Evolutionary conservation across 2,329 filamentous ascomycete species (phyloP), one percentile per base, ranked within the genome.

Genomic region (Phyllosticta capitalensis): DNA sequence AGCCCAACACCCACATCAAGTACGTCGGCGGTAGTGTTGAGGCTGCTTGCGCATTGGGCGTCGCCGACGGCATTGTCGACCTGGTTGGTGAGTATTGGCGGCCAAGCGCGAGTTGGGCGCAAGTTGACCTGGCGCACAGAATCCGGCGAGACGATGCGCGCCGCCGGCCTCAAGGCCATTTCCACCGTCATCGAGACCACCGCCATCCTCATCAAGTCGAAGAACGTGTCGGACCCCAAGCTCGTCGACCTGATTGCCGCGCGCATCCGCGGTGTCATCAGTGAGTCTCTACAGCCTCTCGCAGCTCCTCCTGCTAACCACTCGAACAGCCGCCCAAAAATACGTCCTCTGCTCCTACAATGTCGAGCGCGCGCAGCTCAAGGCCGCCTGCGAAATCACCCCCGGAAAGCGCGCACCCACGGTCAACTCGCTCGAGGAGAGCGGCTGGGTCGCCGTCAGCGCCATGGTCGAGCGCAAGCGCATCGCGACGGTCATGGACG

Each of bases 261-360:
- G 10, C 86, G 94, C 68, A 96, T 99, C 69, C 83, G 84, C 61
- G 94, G 94, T 73, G 92, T 99, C 64, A 97, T 99, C 70, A 92
- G 83, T 85, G 75, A 68, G 80, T 72, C 19, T 54, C 54, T n/a
- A 60, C 55, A 22, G 7, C 24, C 19, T 30, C 26, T 50, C 45
- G 12, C 61, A 67, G 62, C 66, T 55, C 52, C 20, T 67, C 14
- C 12, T 14, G 10, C 64, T 68, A 62, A 69, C 52, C 38, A 17
- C 12, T 6, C 6, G 48, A 12, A 17, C 24, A 85, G 83, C 90
- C 50, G 94, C 94, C 9, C 90, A 99, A 77, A 87, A 85, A 74
- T 97, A 89, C 71, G 90, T 97, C 26, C 83, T 97, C 28, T 97
- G 94, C 79, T 91, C 95, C 71, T 99, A 97, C 81, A 99, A 99